Conservation (phyloP, 345 rosid genomes). For the Trapa incisa region DNA sequence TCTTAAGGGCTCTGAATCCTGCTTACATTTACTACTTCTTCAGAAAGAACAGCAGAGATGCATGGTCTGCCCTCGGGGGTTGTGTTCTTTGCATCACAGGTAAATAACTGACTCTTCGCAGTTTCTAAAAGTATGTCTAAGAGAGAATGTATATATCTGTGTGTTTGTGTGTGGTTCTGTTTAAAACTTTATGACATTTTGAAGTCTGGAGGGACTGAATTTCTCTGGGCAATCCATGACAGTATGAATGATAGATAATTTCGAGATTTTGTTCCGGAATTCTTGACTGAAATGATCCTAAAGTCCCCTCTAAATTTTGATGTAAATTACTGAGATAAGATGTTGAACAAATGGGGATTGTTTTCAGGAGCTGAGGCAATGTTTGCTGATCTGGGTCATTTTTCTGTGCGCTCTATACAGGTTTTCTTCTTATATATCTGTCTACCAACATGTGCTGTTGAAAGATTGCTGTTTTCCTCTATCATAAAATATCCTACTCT, state of each 20-base stretch:
- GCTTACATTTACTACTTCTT: slow-evolving; percentile 65
- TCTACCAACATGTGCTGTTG: not conserved
- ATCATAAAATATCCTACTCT: not conserved
- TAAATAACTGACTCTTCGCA: slow-evolving; percentile 5
- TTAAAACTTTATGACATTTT: not conserved
- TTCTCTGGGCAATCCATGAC: not conserved
- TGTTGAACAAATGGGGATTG: not conserved
- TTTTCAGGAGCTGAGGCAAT: slow-evolving; percentile 91
- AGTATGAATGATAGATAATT: too few relatives aligned
- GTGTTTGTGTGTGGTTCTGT: not conserved
- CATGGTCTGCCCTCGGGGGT: slow-evolving; percentile 96
- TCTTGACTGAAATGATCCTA: too few relatives aligned
- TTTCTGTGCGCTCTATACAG: slow-evolving; percentile 78
- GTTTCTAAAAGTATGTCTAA: not conserved
- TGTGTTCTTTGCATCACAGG: slow-evolving; percentile 94
- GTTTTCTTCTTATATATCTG: slow-evolving; percentile 17
- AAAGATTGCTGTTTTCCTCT: not conserved
- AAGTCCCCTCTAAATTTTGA: not conserved
- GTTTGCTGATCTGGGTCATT: slow-evolving; percentile 98
- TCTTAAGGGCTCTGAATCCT: slow-evolving; percentile 77
- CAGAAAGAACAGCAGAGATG: slow-evolving; percentile 56
- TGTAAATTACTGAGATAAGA: not conserved
- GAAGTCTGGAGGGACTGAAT: not conserved
- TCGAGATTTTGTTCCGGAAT: too few relatives aligned
- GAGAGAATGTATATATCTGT: not conserved